Percentiles rank a stretch among this genome's conserved stretches.
Conservation (phyloP, 2,329 filamentous ascomycete genomes). For the Fusarium sp. region DNA sequence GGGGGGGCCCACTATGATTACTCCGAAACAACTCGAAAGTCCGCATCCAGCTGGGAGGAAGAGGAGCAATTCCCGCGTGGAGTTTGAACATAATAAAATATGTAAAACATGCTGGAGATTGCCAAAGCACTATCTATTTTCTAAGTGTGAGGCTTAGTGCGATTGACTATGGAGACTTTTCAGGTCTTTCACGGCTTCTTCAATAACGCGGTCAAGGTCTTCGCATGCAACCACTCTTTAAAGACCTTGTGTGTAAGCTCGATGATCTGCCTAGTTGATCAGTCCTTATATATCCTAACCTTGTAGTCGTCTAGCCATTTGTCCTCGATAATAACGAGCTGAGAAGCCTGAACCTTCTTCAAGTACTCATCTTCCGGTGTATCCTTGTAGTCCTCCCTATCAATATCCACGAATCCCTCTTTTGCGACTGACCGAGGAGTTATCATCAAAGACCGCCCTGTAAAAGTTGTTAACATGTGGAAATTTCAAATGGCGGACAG, state of each 20-base stretch:
- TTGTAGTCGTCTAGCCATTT: conserved; percentile 38
- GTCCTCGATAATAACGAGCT: conserved; percentile 34
- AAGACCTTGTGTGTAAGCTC: too few species aligned
- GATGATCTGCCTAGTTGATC: not conserved
- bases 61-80: too few species aligned
- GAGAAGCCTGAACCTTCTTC: conserved; percentile 25
- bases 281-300: conserved; percentile 31
- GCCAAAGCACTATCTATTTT: too few species aligned
- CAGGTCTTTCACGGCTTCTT: not conserved
- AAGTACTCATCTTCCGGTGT: conserved; percentile 30
- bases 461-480: not conserved
- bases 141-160: not conserved
- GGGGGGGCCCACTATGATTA: too few species aligned
- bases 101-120: too few species aligned
- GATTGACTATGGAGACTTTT: not conserved
- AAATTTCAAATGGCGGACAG: not conserved
- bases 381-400: conserved; percentile 38
- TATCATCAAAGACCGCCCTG: conserved; percentile 38
- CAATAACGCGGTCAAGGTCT: not conserved
- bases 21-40: too few species aligned
- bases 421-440: conserved; percentile 32
- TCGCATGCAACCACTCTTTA: not conserved
- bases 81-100: too few species aligned
- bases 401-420: conserved; percentile 36
- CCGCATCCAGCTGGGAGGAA: too few species aligned